Evolutionary conservation across 2,329 filamentous ascomycete genomes (phyloP), one percentile per base, ranked within the genome.

Genomic region (Trichoderma guizhouense): DNA sequence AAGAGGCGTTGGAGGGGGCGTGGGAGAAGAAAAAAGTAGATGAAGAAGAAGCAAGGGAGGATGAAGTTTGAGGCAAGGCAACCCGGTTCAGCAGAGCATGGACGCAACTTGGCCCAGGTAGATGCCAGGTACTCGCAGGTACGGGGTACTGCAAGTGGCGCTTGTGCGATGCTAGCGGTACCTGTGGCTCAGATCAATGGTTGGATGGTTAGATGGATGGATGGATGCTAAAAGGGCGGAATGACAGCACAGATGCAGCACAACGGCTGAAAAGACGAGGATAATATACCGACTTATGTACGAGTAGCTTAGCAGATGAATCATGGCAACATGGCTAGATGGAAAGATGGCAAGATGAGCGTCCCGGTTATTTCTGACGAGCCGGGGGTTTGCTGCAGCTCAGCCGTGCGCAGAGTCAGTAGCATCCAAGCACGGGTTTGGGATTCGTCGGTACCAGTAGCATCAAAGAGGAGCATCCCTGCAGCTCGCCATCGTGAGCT

Each of bases 391-490:
- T 55, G 64, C 34, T 58, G 64, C 64, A 67, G 64, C 64, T 43
- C 64, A 67, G 51, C 64, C 64, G 64, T 43, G 51, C 24, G 64
- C 51, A 67, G 51, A 55, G 18, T 55, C 64, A 57, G 32, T 39
- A 39, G 9, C 26, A 32, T 39, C 34, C 24, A 11, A 8, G 55
- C 18, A 28, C 26, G 43, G 43, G 43, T 32, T 60, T 60, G 30
- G 28, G 15, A 34, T 34, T 32, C 18, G n/a, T 36, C 11, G 43
- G 28, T 53, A 32, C 26, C 36, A 65, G 30, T 34, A 24, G 63
- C 63, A 65, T 55, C 63, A n/a, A 21, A 67, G 51, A 67, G 51
- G 47, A 39, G 64, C 51, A 57, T 55, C 51, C 51, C 64, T 57
- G 64, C 47, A 67, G 21, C 32, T 28, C 24, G 28, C 64, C 39